phyloP scores from a whole-genome alignment of 208 protist genomes.

The Crithidia acanthocephali region DNA sequence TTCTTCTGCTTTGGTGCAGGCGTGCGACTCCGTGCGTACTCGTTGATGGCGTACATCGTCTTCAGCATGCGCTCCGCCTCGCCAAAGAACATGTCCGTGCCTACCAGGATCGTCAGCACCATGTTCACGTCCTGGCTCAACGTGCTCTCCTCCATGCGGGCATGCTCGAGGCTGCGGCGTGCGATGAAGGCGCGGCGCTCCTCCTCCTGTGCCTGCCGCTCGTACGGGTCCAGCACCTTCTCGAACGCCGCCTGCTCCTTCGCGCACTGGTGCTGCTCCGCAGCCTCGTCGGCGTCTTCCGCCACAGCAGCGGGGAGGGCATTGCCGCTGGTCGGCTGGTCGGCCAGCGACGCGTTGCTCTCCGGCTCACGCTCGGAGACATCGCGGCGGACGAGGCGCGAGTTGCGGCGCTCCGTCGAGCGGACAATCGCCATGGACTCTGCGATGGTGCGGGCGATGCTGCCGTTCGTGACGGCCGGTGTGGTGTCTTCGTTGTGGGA shows the following conservation, averaged over 20 bases:
- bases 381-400: conserved; percentile 4
- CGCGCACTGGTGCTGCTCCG: conserved; percentile 13
- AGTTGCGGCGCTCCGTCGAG: conserved; percentile 21
- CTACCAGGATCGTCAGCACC: conserved; percentile 61
- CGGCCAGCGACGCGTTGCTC: neutral
- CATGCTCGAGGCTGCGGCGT: conserved; percentile 25
- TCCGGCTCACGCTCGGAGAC: neutral
- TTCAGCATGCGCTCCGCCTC: conserved; percentile 55
- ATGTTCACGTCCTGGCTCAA: conserved; percentile 64
- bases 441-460: conserved; percentile 23
- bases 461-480: conserved; percentile 18
- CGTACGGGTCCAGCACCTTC: conserved; percentile 26
- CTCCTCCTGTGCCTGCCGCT: conserved; percentile 32
- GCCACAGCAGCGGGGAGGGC: neutral
- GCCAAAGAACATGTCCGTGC: conserved; percentile 64
- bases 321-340: conserved; percentile 4
- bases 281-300: conserved; percentile 10
- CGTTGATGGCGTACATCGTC: conserved; percentile 56
- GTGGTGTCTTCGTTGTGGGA: neutral
- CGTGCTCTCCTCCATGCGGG: conserved; percentile 38
- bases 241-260: conserved; percentile 15
- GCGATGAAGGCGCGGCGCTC: conserved; percentile 31
- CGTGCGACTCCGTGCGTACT: conserved; percentile 46
- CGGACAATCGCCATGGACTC: conserved; percentile 21
- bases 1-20: conserved; percentile 11